Evolutionary conservation across 2,329 filamentous ascomycete species (phyloP), one percentile per base, ranked within the genome.

Genomic region (Penicillium sp.): DNA sequence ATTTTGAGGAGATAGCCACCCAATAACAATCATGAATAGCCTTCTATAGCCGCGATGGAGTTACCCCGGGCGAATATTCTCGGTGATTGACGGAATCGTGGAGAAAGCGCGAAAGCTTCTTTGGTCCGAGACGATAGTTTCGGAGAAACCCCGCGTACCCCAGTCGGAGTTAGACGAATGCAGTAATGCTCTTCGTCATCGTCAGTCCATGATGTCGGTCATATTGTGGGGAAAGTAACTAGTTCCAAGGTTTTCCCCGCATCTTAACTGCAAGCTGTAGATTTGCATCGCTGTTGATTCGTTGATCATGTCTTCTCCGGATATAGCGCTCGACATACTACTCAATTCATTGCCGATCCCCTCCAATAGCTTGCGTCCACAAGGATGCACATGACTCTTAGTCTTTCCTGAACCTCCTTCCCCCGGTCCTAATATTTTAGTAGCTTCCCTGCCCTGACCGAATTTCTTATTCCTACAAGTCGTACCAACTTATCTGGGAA

Each of bases 101-200:
- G 47, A 28, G 38, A 25, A 38, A 27, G n/a, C 10, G 23, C 25
- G 3, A 41, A 50, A 46, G 37, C 12, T 46, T 47, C 48, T 23
- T 50, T 50, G 23, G 43, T 27, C 48, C 48, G 48, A 50, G 27
- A n/a, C 33, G 28, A 37, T 38, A 40, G 18, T 27, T 20, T 18
- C 24, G 33, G 28, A 13, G 38, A 27, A 27, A 27, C 41, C 20
- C 37, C 47, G 46, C 12, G 12, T 12, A 15, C 6, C 41, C 18
- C n/a, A 5, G 32, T 40, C 40, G 41, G 10, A 37, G 15, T 4
- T n/a, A 12, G 13, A 31, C 31, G 24, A 38, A 27, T 46, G 15
- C 13, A 13, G 23, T 9, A 25, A 41, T n/a, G 15, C 27, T 35
- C 28, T 8, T 27, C 23, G 3, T 2, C 1, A n/a, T 27, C 10